Base-by-base conservation (phyloP, 768 basidiomycete species). In the Infundibulicybe gibba region DNA sequence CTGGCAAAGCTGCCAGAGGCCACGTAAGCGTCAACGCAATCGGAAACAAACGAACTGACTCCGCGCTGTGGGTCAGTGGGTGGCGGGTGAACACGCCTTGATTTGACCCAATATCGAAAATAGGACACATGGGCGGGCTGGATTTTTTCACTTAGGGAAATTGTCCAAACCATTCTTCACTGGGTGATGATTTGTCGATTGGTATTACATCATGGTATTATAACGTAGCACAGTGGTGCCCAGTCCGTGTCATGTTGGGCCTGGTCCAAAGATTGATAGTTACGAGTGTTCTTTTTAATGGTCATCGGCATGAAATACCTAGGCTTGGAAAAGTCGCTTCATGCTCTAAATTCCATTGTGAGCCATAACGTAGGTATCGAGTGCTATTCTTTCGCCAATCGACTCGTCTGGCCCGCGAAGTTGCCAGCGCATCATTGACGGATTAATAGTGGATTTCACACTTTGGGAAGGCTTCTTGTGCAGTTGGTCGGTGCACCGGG, bases 401-500 rank as follows among this genome's bases (percentile, higher is more conserved):
- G 34, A 37, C 37, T 50, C 49, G 19, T 47, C 38, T 16, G 30
- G 40, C 33, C 17, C 46, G 42, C 40, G 45, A 16, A 53, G 52
- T 16, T 45, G 52, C 46, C 52, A 49, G 32, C 52, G 52, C 33
- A 46, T 41, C 9, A 17, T 47, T 17, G 32, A 37, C 5, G 44
- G 38, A 20, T 47, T 41, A 12, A 43, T 33, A 3, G 33, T 25
- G 3, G 33, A 17, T n/a, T 49, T 8, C n/a, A 51, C 40, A 11
- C 32, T 30, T 32, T 57, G 54, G 46, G 1, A 67, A 57, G 12
- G 60, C 56, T 21, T 44, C 48, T 11, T 54, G 45, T 1, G 60
- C 58, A 2, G 45, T 51, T 14, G 62, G 65, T 2, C 65, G 60
- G 9, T 52, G 40, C 16, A 48, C n/a, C 51, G 30, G 60, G 58